Base-by-base conservation (phyloP, 2,329 filamentous ascomycete genomes). In the Chrysosphaeria jannelii region DNA sequence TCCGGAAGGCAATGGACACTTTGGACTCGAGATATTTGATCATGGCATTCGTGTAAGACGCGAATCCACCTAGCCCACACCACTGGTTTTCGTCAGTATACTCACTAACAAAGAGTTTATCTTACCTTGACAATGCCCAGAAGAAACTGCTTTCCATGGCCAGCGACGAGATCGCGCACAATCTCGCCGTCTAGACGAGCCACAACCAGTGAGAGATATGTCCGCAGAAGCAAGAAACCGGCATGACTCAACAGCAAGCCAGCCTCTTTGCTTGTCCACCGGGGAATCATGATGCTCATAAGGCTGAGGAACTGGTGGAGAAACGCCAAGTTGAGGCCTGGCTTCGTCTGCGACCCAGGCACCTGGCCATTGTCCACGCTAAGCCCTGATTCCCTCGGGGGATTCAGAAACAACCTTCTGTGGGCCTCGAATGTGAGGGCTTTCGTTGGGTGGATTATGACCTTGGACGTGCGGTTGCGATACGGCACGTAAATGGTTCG, bases 21-120 rank as follows among this genome's bases (percentile, higher is more conserved):
- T 97, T 97, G 23, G 75, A 81, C 45, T 97, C 81, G 30, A 97
- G 57, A 46, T 74, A 97, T 44, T 93, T 93, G 53, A 97, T 97
- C 71, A 88, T 91, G 25, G 81, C 78, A 43, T 97, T 97, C 23
- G 81, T 91, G 39, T 97, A 97, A 1, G 81, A 89, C 6, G 79
- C 81, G 31, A 93, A 66, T 3, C 72, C 75, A 20, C 85, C 85
- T 17, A 97, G 67, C 3, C 81, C 78, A 32, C 79, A 78, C 85
- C 85, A 97, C 53, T 18, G n/a, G n/a, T n/a, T n/a, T n/a, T n/a
- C n/a, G n/a, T n/a, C n/a, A n/a, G n/a, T n/a, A 24, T 23, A 14
- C 17, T 21, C 19, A 19, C 15, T 19, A 19, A 2, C 4, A 8
- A 18, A 16, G 6, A 18, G 7, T n/a, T 18, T n/a, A 7, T 18